These are phyloP conservation scores for Pythium oligandrum DNA, from an alignment of 352 stramenopile species.

Conservation along the genomic window DNA sequence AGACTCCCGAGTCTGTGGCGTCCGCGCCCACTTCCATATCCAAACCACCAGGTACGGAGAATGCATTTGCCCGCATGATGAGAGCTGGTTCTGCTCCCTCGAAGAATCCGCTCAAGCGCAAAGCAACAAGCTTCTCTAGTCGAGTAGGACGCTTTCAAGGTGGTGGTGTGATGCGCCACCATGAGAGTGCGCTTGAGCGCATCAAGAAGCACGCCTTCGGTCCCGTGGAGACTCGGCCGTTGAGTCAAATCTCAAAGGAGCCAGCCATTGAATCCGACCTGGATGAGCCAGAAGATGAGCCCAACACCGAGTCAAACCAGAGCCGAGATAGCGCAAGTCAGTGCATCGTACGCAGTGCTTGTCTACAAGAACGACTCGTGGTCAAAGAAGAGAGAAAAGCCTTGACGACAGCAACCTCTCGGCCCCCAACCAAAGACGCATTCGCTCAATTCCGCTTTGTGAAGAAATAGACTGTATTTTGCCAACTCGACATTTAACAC, in stretches of 20 bases:
- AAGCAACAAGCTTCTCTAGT: constrained; percentile 20
- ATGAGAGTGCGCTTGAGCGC: constrained; percentile 8
- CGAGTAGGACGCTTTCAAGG: constrained; percentile 3
- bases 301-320: background rate
- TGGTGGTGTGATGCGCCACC: background rate
- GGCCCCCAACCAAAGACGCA: constrained; percentile 1
- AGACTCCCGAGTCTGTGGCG: background rate
- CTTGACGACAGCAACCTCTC: background rate
- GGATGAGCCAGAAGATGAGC: no score
- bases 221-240: background rate
- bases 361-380: background rate
- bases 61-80: constrained; percentile 83
- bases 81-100: constrained; percentile 49
- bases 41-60: constrained; percentile 34
- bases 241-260: no score
- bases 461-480: background rate
- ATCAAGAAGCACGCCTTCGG: constrained; percentile 15
- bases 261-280: no score
- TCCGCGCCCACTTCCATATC: constrained; percentile 4
- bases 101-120: constrained; percentile 52
- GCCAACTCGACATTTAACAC: background rate
- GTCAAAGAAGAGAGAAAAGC: background rate
- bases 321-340: background rate
- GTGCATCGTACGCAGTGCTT: background rate
- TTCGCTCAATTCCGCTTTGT: constrained; percentile 13